Percentiles rank a stretch among this genome's conserved stretches.
phyloP scores from a whole-genome alignment of 495 filamentous ascomycete genomes.

The Penicillium bovifimosum region DNA sequence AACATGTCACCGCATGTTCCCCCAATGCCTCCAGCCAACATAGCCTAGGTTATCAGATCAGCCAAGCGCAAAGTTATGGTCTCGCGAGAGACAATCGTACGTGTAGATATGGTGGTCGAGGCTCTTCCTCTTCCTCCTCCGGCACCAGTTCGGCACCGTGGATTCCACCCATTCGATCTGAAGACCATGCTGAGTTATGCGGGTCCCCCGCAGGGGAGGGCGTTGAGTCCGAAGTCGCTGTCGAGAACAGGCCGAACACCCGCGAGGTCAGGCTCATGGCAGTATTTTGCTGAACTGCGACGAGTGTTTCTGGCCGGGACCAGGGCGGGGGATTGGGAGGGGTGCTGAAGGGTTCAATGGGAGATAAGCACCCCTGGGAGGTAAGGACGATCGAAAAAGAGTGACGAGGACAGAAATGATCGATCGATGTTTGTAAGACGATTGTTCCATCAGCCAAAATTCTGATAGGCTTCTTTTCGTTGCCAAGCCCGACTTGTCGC shows the following conservation, averaged over 20 bases:
- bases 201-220: conserved; percentile 12
- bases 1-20: conserved; percentile 93
- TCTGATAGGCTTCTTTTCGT: conserved; percentile 37
- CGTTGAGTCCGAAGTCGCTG: conserved; percentile 27
- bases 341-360: conserved; percentile 12
- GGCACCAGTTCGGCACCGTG: conserved; percentile 9
- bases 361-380: conserved; percentile 16
- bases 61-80: background rate
- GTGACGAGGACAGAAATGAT: conserved; percentile 15
- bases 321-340: conserved; percentile 16
- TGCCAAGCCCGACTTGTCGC: conserved; percentile 22
- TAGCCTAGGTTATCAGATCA: conserved; percentile 53
- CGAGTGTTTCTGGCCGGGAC: conserved; percentile 31
- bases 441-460: conserved; percentile 28
- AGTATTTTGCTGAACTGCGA: conserved; percentile 29
- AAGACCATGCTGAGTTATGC: conserved; percentile 4
- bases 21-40: conserved; percentile 88
- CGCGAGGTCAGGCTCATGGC: conserved; percentile 46
- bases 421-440: conserved; percentile 12
- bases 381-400: conserved; percentile 13
- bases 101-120: conserved; percentile 59
- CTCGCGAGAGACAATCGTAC: conserved; percentile 36
- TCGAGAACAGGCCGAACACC: conserved; percentile 40
- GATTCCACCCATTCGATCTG: background rate
- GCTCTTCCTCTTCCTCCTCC: conserved; percentile 47